A percentile compares a stretch with the other conserved stretches of the same genome.
phyloP scores from a whole-genome alignment of 1,284 basidiomycete genomes.

The Rhodotorula sp. region DNA sequence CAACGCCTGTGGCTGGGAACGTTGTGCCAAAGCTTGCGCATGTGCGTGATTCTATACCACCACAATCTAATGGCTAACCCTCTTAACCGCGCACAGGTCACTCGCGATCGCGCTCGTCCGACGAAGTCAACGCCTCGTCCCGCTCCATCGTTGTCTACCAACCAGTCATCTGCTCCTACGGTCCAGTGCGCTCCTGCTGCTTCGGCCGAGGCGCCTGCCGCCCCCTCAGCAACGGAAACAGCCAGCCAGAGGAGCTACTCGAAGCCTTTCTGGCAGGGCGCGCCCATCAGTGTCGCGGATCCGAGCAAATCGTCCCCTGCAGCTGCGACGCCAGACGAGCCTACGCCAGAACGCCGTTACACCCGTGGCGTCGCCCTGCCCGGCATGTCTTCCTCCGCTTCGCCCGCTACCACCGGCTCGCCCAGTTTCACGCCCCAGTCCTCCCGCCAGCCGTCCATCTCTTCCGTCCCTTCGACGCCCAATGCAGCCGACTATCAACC shows the following conservation, averaged over 20 bases:
- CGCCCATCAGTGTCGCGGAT: slow-evolving; percentile 19
- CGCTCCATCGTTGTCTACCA: not conserved
- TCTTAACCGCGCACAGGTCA: not conserved
- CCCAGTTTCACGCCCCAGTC: not conserved
- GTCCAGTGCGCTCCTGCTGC: not conserved
- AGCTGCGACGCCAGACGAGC: not conserved
- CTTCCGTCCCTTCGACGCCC: not conserved
- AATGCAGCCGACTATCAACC: not conserved
- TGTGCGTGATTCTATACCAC: not conserved
- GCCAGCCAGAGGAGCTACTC: not conserved
- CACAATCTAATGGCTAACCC: not conserved
- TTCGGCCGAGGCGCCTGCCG: not conserved
- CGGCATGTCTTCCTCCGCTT: slow-evolving; percentile 12
- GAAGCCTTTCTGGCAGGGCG: slow-evolving; percentile 22
- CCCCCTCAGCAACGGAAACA: not conserved
- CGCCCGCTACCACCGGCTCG: not conserved
- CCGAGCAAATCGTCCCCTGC: not conserved
- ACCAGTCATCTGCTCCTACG: not conserved
- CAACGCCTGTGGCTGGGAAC: not conserved
- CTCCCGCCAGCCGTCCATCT: not conserved
- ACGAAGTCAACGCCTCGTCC: slow-evolving; percentile 14
- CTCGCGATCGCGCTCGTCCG: slow-evolving; percentile 6
- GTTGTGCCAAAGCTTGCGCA: slow-evolving; percentile 8
- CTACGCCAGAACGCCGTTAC: slow-evolving; percentile 2
- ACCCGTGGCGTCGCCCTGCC: slow-evolving; percentile 32